Base-by-base conservation (phyloP, 2,329 filamentous ascomycete genomes). In the Paracoccidioides lutzii region DNA sequence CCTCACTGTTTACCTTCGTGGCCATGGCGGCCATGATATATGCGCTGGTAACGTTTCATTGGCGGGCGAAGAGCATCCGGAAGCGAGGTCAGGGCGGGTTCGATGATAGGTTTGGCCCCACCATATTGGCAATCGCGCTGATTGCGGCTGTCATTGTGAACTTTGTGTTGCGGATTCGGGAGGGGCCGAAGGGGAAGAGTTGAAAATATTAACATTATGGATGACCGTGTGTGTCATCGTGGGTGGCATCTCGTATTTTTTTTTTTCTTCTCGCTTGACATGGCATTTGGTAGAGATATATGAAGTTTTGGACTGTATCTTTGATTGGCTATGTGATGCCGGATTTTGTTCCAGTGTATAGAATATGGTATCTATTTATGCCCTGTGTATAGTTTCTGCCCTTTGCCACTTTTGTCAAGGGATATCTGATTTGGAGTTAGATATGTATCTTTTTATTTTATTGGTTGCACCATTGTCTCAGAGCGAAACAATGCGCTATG, bases 1-100 rank as follows among this genome's bases (percentile, higher is more conserved):
- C 93, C 55, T 90, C 88, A 54, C 78, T 96, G 54, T 98, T 98
- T 76, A 97, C 93, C 0, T 77, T 90, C 63, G 91, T 98, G 55
- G 89, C 91, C 60, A 91, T 98, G 83, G 81, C 87, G 54, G 88
- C 90, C 46, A 96, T 98, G 90, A 76, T 95, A 44, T 98, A 98
- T 71, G 93, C 93, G 5, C 77, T 98, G 9, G 80, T 89, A 59
- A 97, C 91, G 37, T 98, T 96, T 74, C 93, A 98, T 71, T 98
- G 93, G 93, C 80, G 93, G 60, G 93, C 93, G 32, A 90, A 88
- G 72, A 94, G 87, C 62, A 98, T 98, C 68, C 78, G 93, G 57
- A 81, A 88, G 73, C 81, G 91, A 61, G 93, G 93, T 7, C 90
- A 96, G 77, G 88, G 89, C 55, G 93, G 93, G 28, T 97, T 98